These are phyloP conservation scores for Scedosporium dehoogii DNA, from an alignment of 2,329 filamentous ascomycete genomes.

Conservation along the genomic window DNA sequence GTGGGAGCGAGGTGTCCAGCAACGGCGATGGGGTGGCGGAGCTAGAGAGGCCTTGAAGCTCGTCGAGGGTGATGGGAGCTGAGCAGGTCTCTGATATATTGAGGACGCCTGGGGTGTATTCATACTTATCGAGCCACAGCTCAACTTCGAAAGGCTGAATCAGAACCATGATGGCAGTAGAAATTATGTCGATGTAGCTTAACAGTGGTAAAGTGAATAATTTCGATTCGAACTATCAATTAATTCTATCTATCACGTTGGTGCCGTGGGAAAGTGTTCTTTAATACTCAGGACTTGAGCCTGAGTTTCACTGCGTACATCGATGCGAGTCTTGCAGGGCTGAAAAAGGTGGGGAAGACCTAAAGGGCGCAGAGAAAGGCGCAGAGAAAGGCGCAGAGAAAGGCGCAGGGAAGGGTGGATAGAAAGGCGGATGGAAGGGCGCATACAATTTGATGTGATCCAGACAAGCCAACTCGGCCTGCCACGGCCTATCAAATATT, in stretches of 20 bases:
- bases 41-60: conserved; percentile 50
- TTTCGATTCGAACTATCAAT: conserved; percentile 7
- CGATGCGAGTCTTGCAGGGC: no score
- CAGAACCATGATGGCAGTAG: neutral
- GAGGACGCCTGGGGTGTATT: conserved; percentile 43
- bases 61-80: conserved; percentile 61
- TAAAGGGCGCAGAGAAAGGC: no score
- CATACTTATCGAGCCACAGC: conserved; percentile 56
- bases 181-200: conserved; percentile 11
- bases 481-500: no score
- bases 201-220: neutral
- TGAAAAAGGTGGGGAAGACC: no score
- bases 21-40: conserved; percentile 29
- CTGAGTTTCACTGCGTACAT: no score
- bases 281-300: no score
- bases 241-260: neutral
- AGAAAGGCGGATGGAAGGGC: neutral
- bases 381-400: neutral
- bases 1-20: conserved; percentile 39
- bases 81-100: conserved; percentile 77
- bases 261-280: no score
- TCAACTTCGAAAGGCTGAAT: conserved; percentile 55
- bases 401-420: neutral
- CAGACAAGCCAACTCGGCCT: no score
- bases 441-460: no score